Conservation (phyloP, 805 yeast species). For the Candida manassasensis region DNA sequence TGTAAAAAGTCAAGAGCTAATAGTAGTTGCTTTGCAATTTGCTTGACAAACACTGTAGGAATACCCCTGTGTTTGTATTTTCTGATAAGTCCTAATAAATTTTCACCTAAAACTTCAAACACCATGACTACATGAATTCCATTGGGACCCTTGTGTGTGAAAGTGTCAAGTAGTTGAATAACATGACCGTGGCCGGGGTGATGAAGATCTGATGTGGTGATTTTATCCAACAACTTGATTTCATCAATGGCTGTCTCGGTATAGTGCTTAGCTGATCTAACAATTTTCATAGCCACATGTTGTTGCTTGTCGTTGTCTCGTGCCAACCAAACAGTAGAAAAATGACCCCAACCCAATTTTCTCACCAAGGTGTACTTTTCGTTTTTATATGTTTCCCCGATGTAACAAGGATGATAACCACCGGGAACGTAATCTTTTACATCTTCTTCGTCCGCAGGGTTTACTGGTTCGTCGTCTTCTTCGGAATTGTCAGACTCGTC, state of each 20-base stretch:
- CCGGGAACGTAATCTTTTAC: conserved; percentile 82
- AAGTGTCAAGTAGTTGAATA: conserved; percentile 75
- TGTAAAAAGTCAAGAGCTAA: conserved; percentile 70
- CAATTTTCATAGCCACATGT: conserved; percentile 93
- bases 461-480: conserved; percentile 21
- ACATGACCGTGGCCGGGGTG: conserved; percentile 84
- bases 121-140: conserved; percentile 96
- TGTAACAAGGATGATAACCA: conserved; percentile 91
- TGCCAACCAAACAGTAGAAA: conserved; percentile 93
- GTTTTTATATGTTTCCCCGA: conserved; percentile 80
- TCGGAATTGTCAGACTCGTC: conserved; percentile 23
- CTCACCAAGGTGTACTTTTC: conserved; percentile 76
- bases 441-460: conserved; percentile 72
- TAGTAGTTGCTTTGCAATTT: conserved; percentile 72
- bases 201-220: conserved; percentile 54
- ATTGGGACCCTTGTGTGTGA: conserved; percentile 82
- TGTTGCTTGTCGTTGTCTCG: conserved; percentile 47
- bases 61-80: conserved; percentile 74
- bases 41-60: conserved; percentile 73
- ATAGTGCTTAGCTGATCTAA: conserved; percentile 84
- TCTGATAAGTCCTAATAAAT: conserved; percentile 76
- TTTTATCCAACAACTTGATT: conserved; percentile 68
- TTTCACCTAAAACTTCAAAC: conserved; percentile 95
- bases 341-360: conserved; percentile 98
- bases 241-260: conserved; percentile 95